These are phyloP conservation scores for Fusarium albidum DNA, from an alignment of 2,329 filamentous ascomycete genomes.

Conservation along the genomic window DNA sequence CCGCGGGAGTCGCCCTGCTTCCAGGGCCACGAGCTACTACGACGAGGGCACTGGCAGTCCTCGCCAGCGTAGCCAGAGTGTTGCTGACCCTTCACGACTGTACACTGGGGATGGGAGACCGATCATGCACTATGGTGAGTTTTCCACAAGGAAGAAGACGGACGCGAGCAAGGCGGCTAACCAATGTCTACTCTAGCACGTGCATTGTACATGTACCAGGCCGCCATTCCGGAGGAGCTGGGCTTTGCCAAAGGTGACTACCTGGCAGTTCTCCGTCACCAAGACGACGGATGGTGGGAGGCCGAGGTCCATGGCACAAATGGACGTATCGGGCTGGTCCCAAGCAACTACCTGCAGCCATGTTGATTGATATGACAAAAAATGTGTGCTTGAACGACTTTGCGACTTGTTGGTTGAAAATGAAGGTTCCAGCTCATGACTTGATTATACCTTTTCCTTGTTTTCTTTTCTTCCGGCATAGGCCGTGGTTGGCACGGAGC, in stretches of 20 bases:
- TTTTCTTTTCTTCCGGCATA: too few species aligned
- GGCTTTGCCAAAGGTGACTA: constrained; percentile 93
- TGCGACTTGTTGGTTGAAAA: constrained; percentile 16
- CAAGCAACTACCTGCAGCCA: constrained; percentile 72
- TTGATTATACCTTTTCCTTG: constrained; percentile 29
- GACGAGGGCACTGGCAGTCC: constrained; percentile 54
- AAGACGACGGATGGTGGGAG: constrained; percentile 99
- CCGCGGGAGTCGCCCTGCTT: constrained; percentile 58
- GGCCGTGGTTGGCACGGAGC: constrained; percentile 29
- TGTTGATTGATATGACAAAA: constrained; percentile 45
- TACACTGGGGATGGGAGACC: constrained; percentile 86
- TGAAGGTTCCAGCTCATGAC: constrained; percentile 12
- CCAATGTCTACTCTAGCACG: constrained; percentile 67
- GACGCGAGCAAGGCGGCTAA: constrained; percentile 27
- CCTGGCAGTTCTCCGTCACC: constrained; percentile 84
- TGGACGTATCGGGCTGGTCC: constrained; percentile 68
- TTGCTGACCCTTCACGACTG: constrained; percentile 82
- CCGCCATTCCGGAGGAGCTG: constrained; percentile 94
- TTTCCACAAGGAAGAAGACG: not conserved
- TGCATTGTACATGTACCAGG: constrained; percentile 92
- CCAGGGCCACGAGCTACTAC: constrained; percentile 64
- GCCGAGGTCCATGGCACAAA: constrained; percentile 83
- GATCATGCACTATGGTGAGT: constrained; percentile 94
- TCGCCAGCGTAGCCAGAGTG: constrained; percentile 78
- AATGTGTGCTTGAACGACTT: constrained; percentile 12